Evolutionary conservation across 495 filamentous ascomycete species (phyloP), one percentile per base, ranked within the genome.

Genomic region (Aspergillus saccharolyticus): DNA sequence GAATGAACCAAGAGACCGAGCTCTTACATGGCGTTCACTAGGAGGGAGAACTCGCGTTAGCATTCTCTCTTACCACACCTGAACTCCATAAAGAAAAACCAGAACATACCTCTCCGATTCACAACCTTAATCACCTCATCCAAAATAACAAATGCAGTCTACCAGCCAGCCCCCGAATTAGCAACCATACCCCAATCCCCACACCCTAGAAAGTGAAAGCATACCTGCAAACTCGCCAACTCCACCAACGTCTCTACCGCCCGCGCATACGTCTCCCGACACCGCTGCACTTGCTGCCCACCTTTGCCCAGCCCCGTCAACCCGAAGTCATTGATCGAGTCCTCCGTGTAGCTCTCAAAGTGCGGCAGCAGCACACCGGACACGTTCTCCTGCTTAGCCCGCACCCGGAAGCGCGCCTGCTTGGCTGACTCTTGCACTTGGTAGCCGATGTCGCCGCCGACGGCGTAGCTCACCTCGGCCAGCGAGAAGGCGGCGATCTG

Each of bases 61-160:
- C 47, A 43, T 5, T 49, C 19, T 10, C 45, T 5, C 50, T 28
- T n/a, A 18, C 22, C 21, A n/a, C n/a, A n/a, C n/a, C 15, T 45
- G 12, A 24, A 2, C n/a, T 25, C 18, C 47, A 16, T 12, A 42
- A 21, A n/a, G n/a, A n/a, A n/a, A n/a, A n/a, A n/a, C n/a, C n/a
- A n/a, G n/a, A 24, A 66, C 81, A 71, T 75, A 87, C 85, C 87
- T 89, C 94, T 87, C 59, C 94, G 85, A 71, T 97, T 99, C 30
- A 99, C 94, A 22, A 97, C 89, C 79, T 99, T 99, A 74, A 99
- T 99, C 54, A 99, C 95, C 67, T 97, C 95, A 69, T 99, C 94
- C 58, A 99, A 70, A 60, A 96, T 97, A 42, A 99, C 89, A 67
- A 99, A 99, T 6, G 94, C 95, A 63, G 94, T 99, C 85, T 91